Evolutionary conservation across 768 basidiomycete species (phyloP).

Genomic region (Leccinellum rugosiceps): DNA sequence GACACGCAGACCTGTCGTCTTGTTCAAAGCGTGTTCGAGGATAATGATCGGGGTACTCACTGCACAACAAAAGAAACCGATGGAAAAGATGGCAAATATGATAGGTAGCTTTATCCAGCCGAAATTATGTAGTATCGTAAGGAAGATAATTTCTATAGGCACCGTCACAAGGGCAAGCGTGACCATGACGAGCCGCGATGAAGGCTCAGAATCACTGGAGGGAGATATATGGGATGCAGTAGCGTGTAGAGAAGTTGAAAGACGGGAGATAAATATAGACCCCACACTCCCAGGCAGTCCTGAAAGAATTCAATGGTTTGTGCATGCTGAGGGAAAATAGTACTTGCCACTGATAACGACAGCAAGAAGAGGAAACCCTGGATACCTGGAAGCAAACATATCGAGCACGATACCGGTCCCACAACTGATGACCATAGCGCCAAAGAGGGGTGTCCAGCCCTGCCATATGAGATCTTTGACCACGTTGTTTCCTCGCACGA

Average conservation of each 20-base stretch:
- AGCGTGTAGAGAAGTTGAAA: constrained; percentile 84
- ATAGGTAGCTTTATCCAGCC: constrained; percentile 79
- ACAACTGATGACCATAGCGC: constrained; percentile 85
- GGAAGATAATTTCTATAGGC: constrained; percentile 78
- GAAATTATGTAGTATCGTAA: constrained; percentile 56
- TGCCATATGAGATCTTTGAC: constrained; percentile 71
- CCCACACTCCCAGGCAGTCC: constrained; percentile 89
- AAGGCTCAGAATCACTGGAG: constrained; percentile 25
- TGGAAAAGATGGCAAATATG: constrained; percentile 62
- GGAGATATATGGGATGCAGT: constrained; percentile 10
- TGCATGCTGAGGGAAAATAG: not conserved
- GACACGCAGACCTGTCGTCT: constrained; percentile 63
- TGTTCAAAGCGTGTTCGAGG: not conserved
- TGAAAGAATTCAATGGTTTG: constrained; percentile 20
- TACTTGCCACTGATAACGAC: constrained; percentile 80
- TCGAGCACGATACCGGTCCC: constrained; percentile 92
- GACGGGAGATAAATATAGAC: constrained; percentile 84
- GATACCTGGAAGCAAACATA: constrained; percentile 80
- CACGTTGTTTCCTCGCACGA: constrained; percentile 63
- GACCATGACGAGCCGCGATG: constrained; percentile 52
- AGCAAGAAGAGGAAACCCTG: constrained; percentile 84
- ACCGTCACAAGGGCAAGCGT: constrained; percentile 73
- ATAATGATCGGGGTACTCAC: constrained; percentile 44
- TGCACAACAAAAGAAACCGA: constrained; percentile 71
- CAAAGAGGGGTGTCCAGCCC: constrained; percentile 89